These are phyloP conservation scores for Helicostylum pulchrum DNA, from an alignment of 192 early-diverging fungal species.

Conservation along the genomic window DNA sequence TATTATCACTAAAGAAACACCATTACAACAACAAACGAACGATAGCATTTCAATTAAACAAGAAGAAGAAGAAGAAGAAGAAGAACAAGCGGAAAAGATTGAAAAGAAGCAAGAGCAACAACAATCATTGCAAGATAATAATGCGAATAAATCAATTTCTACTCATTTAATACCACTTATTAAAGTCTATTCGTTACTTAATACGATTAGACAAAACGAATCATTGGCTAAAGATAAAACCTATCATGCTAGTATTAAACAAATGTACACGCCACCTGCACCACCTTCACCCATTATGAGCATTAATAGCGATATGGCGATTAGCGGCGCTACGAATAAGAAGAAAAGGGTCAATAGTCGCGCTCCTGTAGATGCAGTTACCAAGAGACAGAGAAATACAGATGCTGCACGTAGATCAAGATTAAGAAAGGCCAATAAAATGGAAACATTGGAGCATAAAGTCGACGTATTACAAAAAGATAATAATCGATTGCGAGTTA, in stretches of 20 bases:
- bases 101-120: not conserved
- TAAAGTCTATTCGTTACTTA: not conserved
- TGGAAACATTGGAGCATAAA: slow-evolving; percentile 21
- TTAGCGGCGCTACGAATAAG: not conserved
- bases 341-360: not conserved
- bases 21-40: too few species aligned
- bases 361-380: slow-evolving; percentile 7
- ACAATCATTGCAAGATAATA: not conserved
- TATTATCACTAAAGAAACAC: too few species aligned
- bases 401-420: slow-evolving; percentile 29
- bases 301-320: not conserved
- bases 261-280: not conserved
- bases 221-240: not conserved
- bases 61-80: not conserved
- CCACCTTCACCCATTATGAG: not conserved
- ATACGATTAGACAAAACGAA: not conserved
- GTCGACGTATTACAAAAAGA: slow-evolving; percentile 13
- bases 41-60: too few species aligned
- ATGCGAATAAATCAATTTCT: not conserved
- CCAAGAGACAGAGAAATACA: slow-evolving; percentile 25
- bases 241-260: not conserved
- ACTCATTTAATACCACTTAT: slow-evolving; percentile 14
- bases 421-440: slow-evolving; percentile 14
- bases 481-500: slow-evolving; percentile 16
- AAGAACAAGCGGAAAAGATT: not conserved